phyloP scores from a whole-genome alignment of 768 basidiomycete genomes.

The Tulasnella sp. region DNA sequence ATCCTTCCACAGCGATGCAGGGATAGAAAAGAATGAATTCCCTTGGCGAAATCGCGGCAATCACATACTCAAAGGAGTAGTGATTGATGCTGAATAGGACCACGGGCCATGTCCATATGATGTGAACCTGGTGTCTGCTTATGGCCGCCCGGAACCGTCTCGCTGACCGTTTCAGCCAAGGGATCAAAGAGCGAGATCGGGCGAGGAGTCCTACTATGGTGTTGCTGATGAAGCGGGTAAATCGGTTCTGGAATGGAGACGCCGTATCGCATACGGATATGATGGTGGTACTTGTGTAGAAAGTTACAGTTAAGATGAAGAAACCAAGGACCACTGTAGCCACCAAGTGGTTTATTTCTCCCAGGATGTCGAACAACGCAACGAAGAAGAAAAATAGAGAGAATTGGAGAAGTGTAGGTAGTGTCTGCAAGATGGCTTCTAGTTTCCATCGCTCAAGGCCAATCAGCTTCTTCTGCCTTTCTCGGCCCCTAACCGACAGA shows the following conservation, averaged over 20 bases:
- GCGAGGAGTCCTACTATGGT: too few relatives aligned
- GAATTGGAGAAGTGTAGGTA: neutral
- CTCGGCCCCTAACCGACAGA: neutral
- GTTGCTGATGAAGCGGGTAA: too few relatives aligned
- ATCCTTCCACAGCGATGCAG: too few relatives aligned
- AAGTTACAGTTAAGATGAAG: neutral
- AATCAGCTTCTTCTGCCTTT: neutral
- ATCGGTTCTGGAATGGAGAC: neutral
- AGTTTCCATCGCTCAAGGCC: neutral
- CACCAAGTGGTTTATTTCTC: neutral
- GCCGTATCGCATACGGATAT: neutral
- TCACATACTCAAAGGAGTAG: too few relatives aligned
- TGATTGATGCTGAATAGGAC: too few relatives aligned
- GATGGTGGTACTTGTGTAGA: neutral
- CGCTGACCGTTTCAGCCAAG: too few relatives aligned
- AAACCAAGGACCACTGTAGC: neutral
- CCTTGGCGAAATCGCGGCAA: too few relatives aligned
- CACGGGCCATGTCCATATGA: too few relatives aligned
- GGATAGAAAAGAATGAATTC: too few relatives aligned
- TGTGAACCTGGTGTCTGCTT: too few relatives aligned
- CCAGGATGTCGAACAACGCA: neutral
- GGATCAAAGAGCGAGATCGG: too few relatives aligned
- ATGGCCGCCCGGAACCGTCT: too few relatives aligned
- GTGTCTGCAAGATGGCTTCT: neutral
- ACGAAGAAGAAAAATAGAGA: neutral